Evolutionary conservation across 768 basidiomycete genomes (phyloP).

Genomic region (Lactarius vividus): DNA sequence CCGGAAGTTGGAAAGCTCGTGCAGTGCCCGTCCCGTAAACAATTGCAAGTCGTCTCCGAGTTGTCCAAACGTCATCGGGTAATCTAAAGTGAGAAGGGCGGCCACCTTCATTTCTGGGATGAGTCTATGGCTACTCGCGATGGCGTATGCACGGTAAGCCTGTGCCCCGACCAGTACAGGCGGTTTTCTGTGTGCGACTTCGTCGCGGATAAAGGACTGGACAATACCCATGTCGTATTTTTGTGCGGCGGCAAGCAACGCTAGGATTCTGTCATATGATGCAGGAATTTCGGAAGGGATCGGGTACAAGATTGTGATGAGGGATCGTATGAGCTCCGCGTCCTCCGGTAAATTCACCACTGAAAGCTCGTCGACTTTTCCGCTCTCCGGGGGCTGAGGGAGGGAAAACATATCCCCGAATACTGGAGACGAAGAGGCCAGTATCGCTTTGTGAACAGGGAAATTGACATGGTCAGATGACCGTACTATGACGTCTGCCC

Average conservation of each 20-base stretch:
- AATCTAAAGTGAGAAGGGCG: background rate
- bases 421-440: constrained; percentile 33
- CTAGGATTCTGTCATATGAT: background rate
- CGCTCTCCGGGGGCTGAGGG: constrained; percentile 30
- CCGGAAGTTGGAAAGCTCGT: background rate
- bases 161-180: background rate
- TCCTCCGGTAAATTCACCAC: constrained; percentile 27
- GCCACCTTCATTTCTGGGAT: background rate
- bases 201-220: background rate
- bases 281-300: background rate
- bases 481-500: background rate
- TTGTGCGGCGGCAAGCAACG: constrained; percentile 21
- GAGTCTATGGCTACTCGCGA: constrained; percentile 17
- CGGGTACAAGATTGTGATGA: constrained; percentile 24
- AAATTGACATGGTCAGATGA: background rate
- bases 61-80: constrained; percentile 6
- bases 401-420: constrained; percentile 36
- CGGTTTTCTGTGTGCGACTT: background rate
- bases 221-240: constrained; percentile 30
- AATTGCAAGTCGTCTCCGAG: background rate
- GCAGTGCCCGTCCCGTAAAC: background rate
- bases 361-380: background rate
- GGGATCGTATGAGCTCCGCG: constrained; percentile 16
- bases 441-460: background rate
- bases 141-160: constrained; percentile 23